Base-by-base conservation (phyloP, 2,329 filamentous ascomycete species). In the Ophiostoma piceae region DNA sequence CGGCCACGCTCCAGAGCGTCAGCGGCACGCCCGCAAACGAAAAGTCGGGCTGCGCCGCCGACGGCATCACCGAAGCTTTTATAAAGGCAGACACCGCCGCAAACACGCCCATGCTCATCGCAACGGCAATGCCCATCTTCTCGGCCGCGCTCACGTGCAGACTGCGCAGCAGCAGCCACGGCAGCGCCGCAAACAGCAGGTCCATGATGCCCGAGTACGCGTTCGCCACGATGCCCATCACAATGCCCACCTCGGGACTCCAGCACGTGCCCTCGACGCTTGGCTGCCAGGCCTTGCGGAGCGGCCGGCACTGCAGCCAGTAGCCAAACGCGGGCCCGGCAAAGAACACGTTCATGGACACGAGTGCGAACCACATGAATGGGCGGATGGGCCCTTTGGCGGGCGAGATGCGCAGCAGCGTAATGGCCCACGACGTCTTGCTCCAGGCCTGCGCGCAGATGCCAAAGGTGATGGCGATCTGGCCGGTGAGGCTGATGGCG, bases 1-100 rank as follows among this genome's bases (percentile, higher is more conserved):
- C 77, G 14, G 76, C 76, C 37, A 74, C 69, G 26, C 75, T 73
- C 68, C 72, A 75, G 5, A 76, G 69, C 60, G 70, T 73, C 29
- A 72, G 68, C 8, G 57, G 66, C 37, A 72, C 71, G 16, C 67
- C 67, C 2, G 57, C 60, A 73, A 68, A 73, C 2, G 69, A 67
- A 67, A 73, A 73, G 26, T 73, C 71, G 19, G 68, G 47, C 47
- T 54, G 69, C n/a, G 41, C 26, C 12, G 70, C 39, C 8, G 71
- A 32, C 6, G 67, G 29, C 54, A 68, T 71, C 41, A 47, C 41
- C 41, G 41, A 47, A 3, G 41, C 41, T 16, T 47, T 47, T 2
- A 16, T 16, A 47, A 47, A 47, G 5, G 41, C 41, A 47, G 41
- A 47, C 16, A 47, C 41, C 6, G 41, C 41, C 41, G 41, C 41